Percentiles rank a stretch among this genome's conserved stretches.
Conservation (phyloP, 2,329 filamentous ascomycete genomes). For the Calonectria multiphialidica region DNA sequence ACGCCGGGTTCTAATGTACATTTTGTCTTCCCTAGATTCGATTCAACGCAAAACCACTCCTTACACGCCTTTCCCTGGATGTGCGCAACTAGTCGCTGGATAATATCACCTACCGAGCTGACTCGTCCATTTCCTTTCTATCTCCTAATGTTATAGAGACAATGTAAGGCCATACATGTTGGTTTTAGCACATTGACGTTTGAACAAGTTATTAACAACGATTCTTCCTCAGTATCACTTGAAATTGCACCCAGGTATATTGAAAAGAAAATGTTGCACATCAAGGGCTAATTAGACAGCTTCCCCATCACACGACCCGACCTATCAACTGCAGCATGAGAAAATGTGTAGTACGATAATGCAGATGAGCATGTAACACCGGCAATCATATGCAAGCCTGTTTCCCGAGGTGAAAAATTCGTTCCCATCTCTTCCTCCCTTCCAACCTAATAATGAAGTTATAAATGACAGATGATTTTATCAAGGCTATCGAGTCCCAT, state of each 20-base stretch:
- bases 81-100: neutral
- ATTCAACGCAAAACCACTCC: neutral
- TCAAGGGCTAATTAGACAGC: slow-evolving; percentile 22
- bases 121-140: neutral
- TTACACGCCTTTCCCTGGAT: neutral
- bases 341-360: slow-evolving; percentile 17
- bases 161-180: no score
- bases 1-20: neutral
- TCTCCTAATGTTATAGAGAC: neutral
- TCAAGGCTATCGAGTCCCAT: neutral
- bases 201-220: neutral
- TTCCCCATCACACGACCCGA: slow-evolving; percentile 15
- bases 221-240: neutral
- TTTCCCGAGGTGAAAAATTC: slow-evolving; percentile 7
- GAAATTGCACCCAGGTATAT: neutral
- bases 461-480: slow-evolving; percentile 13
- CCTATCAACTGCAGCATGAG: slow-evolving; percentile 19
- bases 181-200: no score
- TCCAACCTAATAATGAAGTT: slow-evolving; percentile 12
- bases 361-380: slow-evolving; percentile 21
- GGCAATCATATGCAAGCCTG: slow-evolving; percentile 18
- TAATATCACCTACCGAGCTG: neutral
- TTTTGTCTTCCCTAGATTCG: neutral
- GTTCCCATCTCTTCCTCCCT: slow-evolving; percentile 21
- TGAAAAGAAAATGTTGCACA: neutral